Conservation (phyloP, 1,284 basidiomycete genomes). For the Puccinia coronata region DNA sequence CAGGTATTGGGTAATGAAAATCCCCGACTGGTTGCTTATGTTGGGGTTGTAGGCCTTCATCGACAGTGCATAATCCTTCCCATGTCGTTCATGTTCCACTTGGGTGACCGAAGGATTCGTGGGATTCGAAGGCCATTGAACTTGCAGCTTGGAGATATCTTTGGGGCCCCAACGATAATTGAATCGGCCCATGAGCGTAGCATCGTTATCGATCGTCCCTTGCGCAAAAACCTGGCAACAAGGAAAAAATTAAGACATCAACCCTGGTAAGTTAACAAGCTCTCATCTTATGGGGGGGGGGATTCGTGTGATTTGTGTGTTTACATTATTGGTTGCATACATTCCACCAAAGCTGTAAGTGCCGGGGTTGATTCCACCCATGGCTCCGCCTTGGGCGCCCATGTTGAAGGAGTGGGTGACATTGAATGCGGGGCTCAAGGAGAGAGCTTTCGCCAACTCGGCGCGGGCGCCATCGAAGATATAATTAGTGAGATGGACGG, state of each 20-base stretch:
- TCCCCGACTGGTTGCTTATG: constrained; percentile 80
- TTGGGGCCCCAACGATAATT: constrained; percentile 83
- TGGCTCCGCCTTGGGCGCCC: constrained; percentile 64
- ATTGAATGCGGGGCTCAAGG: constrained; percentile 92
- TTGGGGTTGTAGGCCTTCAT: constrained; percentile 91
- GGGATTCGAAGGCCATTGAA: constrained; percentile 67
- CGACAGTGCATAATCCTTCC: constrained; percentile 83
- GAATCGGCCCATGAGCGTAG: constrained; percentile 81
- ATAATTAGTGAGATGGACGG: constrained; percentile 87
- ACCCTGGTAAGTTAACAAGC: background rate
- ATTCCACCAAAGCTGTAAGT: constrained; percentile 95
- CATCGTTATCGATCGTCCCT: constrained; percentile 90
- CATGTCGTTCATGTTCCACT: constrained; percentile 91
- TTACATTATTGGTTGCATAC: constrained; percentile 79
- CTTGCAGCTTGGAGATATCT: constrained; percentile 83
- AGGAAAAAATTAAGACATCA: constrained; percentile 42
- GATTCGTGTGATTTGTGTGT: constrained; percentile 52
- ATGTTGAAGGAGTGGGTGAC: constrained; percentile 93
- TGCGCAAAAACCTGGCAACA: constrained; percentile 77
- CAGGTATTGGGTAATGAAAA: constrained; percentile 89
- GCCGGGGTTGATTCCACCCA: constrained; percentile 64
- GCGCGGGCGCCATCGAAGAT: constrained; percentile 96
- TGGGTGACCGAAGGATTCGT: constrained; percentile 68
- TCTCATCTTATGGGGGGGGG: background rate
- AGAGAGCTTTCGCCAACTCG: constrained; percentile 91